Evolutionary conservation across 2,329 filamentous ascomycete species (phyloP).

Genomic region (Aspergillus sp.): DNA sequence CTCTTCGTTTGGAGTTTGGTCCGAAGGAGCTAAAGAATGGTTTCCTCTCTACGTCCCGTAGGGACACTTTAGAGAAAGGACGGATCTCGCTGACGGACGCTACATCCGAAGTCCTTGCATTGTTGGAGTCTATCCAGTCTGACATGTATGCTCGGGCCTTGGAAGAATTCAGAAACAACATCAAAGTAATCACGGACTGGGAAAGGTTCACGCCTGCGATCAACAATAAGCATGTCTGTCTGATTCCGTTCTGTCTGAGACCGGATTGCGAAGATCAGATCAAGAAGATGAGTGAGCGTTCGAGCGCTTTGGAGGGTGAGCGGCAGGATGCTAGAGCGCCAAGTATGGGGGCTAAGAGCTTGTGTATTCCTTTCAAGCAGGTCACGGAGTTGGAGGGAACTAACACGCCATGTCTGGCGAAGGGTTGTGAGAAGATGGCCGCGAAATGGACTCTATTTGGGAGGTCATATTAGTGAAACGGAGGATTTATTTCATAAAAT

Average conservation of each 20-base stretch:
- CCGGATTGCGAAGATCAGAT: constrained; percentile 88
- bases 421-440: constrained; percentile 73
- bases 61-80: constrained; percentile 70
- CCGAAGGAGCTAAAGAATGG: constrained; percentile 88
- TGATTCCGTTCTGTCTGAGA: constrained; percentile 86
- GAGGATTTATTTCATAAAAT: too few relatives aligned
- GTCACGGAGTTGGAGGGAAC: constrained; percentile 75
- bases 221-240: constrained; percentile 85
- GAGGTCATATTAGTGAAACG: constrained; percentile 1
- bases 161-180: constrained; percentile 73
- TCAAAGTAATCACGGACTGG: constrained; percentile 81
- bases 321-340: constrained; percentile 71
- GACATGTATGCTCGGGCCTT: constrained; percentile 80
- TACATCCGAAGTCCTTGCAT: constrained; percentile 67
- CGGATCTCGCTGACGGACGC: constrained; percentile 79
- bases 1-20: constrained; percentile 90
- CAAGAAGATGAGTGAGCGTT: constrained; percentile 85
- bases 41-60: constrained; percentile 79
- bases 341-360: constrained; percentile 72
- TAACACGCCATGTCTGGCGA: constrained; percentile 88
- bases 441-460: constrained; percentile 94
- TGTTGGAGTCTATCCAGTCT: constrained; percentile 85
- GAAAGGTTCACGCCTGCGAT: constrained; percentile 86
- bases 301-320: constrained; percentile 59
- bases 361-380: constrained; percentile 83